These are phyloP conservation scores for Incumbomyces lentus DNA, from an alignment of 2,329 filamentous ascomycete genomes.

Conservation along the genomic window DNA sequence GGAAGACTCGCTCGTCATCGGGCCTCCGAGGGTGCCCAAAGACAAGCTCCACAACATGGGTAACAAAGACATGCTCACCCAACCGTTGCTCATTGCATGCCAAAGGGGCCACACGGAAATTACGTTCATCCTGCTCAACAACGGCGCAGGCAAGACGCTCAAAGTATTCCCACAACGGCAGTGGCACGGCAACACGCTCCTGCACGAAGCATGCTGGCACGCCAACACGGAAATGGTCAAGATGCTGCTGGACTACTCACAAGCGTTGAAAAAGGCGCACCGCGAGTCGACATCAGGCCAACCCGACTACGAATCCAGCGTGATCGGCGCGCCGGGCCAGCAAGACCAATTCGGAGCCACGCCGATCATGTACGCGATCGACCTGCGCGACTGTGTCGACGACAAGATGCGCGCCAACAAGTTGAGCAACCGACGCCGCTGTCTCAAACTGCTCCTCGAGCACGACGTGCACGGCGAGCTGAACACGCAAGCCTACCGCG, in stretches of 20 bases:
- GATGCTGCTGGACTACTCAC: slow-evolving; percentile 11
- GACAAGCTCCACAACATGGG: slow-evolving; percentile 3
- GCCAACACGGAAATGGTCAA: slow-evolving; percentile 13
- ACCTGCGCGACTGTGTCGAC: slow-evolving; percentile 4
- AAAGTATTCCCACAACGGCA: slow-evolving; percentile 10
- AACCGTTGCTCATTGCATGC: slow-evolving; percentile 15
- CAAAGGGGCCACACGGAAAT: slow-evolving; percentile 12
- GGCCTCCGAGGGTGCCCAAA: neutral
- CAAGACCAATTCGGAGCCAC: slow-evolving; percentile 17
- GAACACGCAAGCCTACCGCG: slow-evolving; percentile 24
- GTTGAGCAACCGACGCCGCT: neutral
- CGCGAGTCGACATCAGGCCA: neutral
- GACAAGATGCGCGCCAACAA: neutral
- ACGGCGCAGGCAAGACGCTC: slow-evolving; percentile 8
- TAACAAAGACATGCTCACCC: slow-evolving; percentile 8
- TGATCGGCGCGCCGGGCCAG: slow-evolving; percentile 1
- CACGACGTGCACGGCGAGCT: neutral
- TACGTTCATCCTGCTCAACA: slow-evolving; percentile 12
- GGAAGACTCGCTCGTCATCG: neutral
- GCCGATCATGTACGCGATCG: slow-evolving; percentile 17
- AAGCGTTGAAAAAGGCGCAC: neutral
- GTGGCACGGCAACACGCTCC: slow-evolving; percentile 16
- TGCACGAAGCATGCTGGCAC: slow-evolving; percentile 14
- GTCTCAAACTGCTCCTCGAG: slow-evolving; percentile 1
- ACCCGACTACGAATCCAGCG: slow-evolving; percentile 9